phyloP scores from a whole-genome alignment of 2,329 filamentous ascomycete species.

The Sordariomycetes sp. region DNA sequence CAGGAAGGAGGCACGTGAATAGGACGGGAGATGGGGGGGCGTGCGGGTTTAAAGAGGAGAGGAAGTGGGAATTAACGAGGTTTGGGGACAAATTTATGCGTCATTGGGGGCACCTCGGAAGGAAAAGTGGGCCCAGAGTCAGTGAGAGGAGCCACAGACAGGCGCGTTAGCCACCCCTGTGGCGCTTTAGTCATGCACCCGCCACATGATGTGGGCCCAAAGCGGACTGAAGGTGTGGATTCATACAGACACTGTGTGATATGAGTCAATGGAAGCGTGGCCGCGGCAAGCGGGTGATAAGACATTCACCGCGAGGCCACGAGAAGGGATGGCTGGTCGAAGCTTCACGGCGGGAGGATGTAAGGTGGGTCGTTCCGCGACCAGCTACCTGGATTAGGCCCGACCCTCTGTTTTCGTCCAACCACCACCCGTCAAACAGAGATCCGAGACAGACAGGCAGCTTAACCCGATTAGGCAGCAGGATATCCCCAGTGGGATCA shows the following conservation, averaged over 20 bases:
- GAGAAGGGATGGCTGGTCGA: no score
- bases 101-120: background rate
- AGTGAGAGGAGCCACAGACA: background rate
- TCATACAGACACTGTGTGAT: background rate
- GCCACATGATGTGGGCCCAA: background rate
- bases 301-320: no score
- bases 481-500: background rate
- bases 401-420: background rate
- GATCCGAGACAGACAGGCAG: background rate
- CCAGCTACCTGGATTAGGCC: no score
- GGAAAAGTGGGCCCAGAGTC: background rate
- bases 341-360: no score
- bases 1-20: slow-evolving; percentile 3
- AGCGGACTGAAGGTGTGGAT: background rate
- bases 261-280: background rate
- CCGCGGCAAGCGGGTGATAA: no score
- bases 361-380: no score
- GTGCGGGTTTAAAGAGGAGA: slow-evolving; percentile 1
- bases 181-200: background rate
- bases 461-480: background rate
- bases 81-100: background rate
- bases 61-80: background rate
- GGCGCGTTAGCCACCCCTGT: background rate
- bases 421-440: background rate
- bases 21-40: background rate